phyloP scores from a whole-genome alignment of 148 eudicot species.

The Fagopyrum esculentum region DNA sequence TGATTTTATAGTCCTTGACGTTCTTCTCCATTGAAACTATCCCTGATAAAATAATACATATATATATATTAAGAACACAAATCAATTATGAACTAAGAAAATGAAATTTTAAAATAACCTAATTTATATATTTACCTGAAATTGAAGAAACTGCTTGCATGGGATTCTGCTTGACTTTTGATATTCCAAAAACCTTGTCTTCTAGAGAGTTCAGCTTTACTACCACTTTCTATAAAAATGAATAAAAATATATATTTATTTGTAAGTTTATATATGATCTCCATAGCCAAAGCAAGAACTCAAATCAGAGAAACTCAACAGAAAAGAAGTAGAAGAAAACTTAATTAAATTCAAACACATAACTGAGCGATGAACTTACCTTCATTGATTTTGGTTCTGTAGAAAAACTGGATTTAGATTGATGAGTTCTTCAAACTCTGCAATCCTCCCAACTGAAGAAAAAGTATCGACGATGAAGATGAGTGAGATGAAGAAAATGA shows the following conservation, averaged over 20 bases:
- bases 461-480: not conserved
- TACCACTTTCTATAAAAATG: conserved; percentile 29
- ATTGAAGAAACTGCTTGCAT: conserved; percentile 12
- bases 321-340: not conserved
- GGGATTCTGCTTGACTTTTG: conserved; percentile 24
- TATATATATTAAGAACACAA: not conserved
- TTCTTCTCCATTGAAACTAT: not conserved
- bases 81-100: not conserved
- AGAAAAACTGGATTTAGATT: not conserved
- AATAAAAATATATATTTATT: not conserved
- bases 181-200: conserved; percentile 13
- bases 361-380: not conserved
- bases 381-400: not conserved
- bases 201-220: conserved; percentile 24
- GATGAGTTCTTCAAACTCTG: not conserved
- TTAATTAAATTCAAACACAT: not conserved
- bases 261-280: not conserved
- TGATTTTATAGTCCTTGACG: not conserved
- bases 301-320: not conserved
- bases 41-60: not conserved
- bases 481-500: not conserved
- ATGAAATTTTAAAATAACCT: not conserved
- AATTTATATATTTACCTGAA: not conserved
- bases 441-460: not conserved
- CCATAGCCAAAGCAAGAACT: not conserved